Conservation (phyloP, 768 basidiomycete species). For the Tulasnella sp. region DNA sequence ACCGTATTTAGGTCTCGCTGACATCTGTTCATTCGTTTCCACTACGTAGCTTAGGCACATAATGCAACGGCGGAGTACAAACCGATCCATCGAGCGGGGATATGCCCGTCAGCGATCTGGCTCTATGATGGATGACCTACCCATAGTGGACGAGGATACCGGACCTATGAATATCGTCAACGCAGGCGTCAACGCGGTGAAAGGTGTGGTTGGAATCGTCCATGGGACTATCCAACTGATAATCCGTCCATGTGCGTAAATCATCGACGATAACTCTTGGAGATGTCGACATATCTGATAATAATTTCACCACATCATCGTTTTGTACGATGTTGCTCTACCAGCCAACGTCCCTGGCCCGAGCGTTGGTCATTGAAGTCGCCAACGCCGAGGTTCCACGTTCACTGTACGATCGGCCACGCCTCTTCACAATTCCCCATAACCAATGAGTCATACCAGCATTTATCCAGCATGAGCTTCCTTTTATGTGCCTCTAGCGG, state of each 20-base stretch:
- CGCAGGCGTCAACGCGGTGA: not conserved
- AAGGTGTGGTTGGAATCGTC: not conserved
- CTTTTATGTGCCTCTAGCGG: not conserved
- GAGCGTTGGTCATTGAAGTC: not conserved
- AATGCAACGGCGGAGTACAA: not conserved
- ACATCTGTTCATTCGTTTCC: not conserved
- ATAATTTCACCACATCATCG: not conserved
- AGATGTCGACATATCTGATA: not conserved
- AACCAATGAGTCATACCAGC: not conserved
- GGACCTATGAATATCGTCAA: not conserved
- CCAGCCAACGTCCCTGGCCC: not conserved
- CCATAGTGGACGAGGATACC: not conserved
- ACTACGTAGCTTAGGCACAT: not conserved
- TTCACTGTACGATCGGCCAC: not conserved
- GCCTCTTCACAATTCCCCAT: not conserved
- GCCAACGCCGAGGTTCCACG: not conserved
- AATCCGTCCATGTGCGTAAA: not conserved
- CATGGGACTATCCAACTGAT: not conserved
- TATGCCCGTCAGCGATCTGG: conserved; percentile 3
- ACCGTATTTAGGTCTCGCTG: not conserved
- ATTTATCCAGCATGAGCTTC: not conserved
- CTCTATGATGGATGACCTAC: not conserved
- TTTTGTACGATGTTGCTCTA: not conserved
- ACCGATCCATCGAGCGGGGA: not conserved
- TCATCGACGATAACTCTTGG: not conserved